phyloP scores from a whole-genome alignment of 2,329 filamentous ascomycete genomes.

The Phialemoniopsis sp. region DNA sequence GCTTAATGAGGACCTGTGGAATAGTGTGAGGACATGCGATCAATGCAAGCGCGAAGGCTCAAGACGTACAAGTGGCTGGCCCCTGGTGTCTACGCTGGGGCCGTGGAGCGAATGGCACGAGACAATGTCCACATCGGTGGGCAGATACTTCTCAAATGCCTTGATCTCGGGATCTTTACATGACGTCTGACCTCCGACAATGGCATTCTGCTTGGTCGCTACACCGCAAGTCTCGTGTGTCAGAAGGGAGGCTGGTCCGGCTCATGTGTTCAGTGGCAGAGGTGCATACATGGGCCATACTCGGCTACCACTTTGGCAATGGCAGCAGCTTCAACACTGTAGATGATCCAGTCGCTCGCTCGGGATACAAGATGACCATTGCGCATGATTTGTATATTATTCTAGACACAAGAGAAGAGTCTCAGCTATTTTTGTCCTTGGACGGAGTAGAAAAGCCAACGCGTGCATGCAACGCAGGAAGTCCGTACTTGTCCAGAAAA shows the following conservation, averaged over 20 bases:
- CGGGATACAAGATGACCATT: slow-evolving; percentile 96
- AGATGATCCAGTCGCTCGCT: slow-evolving; percentile 97
- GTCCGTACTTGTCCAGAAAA: slow-evolving; percentile 78
- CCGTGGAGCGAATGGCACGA: slow-evolving; percentile 97
- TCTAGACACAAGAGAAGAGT: slow-evolving; percentile 51
- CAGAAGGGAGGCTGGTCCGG: slow-evolving; percentile 7
- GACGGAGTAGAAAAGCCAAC: no score
- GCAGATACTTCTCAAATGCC: slow-evolving; percentile 87
- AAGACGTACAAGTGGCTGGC: slow-evolving; percentile 76
- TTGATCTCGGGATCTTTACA: slow-evolving; percentile 96
- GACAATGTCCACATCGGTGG: slow-evolving; percentile 84
- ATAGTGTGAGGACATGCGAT: background rate
- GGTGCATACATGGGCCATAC: slow-evolving; percentile 83
- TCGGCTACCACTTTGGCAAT: slow-evolving; percentile 83
- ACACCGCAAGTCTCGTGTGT: slow-evolving; percentile 10
- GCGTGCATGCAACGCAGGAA: slow-evolving; percentile 13
- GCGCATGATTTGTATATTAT: slow-evolving; percentile 79
- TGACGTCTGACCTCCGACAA: slow-evolving; percentile 95
- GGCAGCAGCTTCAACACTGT: slow-evolving; percentile 91
- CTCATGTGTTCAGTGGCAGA: background rate
- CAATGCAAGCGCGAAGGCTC: background rate
- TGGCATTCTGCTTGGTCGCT: slow-evolving; percentile 93
- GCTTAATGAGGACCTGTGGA: slow-evolving; percentile 73
- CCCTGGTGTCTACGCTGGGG: slow-evolving; percentile 80
- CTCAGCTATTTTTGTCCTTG: slow-evolving; percentile 35